Conservation (phyloP, 2,329 filamentous ascomycete genomes). For the Cryphonectria carpinicola region DNA sequence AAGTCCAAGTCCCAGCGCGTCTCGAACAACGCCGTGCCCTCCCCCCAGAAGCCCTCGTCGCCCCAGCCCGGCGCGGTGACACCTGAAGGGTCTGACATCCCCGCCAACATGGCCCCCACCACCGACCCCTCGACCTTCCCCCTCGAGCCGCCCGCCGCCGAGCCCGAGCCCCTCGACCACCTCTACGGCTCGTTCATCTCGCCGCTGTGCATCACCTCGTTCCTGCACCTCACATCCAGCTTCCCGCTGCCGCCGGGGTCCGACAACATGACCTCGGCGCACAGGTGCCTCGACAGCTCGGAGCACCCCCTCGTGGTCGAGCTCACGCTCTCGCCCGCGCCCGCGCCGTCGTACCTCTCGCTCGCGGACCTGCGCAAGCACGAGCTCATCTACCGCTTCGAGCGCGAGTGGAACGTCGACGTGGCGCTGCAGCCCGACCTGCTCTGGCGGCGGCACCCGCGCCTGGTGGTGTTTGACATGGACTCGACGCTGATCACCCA, state of each 20-base stretch:
- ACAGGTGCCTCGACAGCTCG: conserved; percentile 66
- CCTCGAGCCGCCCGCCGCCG: conserved; percentile 59
- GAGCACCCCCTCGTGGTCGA: conserved; percentile 68
- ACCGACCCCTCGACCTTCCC: conserved; percentile 62
- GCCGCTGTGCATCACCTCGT: conserved; percentile 67
- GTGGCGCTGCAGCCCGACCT: conserved; percentile 76
- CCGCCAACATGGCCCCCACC: conserved; percentile 62
- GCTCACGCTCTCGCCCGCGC: conserved; percentile 64
- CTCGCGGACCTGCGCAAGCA: conserved; percentile 75
- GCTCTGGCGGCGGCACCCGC: conserved; percentile 77
- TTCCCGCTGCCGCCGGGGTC: conserved; percentile 59
- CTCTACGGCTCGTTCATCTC: conserved; percentile 69
- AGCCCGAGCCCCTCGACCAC: conserved; percentile 64
- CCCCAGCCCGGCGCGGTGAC: conserved; percentile 38
- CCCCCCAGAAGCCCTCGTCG: conserved; percentile 39
- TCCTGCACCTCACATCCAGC: conserved; percentile 67
- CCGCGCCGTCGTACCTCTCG: conserved; percentile 65
- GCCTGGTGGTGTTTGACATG: conserved; percentile 97
- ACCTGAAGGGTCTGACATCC: conserved; percentile 44
- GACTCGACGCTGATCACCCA: conserved; percentile 96
- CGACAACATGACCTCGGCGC: conserved; percentile 61
- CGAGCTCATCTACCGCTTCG: conserved; percentile 81
- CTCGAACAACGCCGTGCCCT: conserved; percentile 41
- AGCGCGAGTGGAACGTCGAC: conserved; percentile 88
- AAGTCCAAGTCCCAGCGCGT: conserved; percentile 45